Evolutionary conservation across 148 eudicot genomes (phyloP), one percentile per base, ranked within the genome.

Genomic region (Polygonum aviculare): DNA sequence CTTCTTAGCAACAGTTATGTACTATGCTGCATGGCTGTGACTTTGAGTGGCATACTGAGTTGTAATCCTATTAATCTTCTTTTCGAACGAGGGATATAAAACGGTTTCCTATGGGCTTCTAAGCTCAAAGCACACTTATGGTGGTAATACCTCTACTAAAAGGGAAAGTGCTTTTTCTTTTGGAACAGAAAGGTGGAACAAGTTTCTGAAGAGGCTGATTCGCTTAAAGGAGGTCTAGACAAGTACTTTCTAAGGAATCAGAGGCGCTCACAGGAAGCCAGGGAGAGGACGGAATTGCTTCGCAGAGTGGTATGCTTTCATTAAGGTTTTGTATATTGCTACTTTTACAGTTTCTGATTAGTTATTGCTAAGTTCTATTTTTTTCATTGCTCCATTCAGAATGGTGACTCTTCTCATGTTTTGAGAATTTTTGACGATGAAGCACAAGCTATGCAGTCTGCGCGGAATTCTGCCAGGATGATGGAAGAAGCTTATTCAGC

Each of bases 371-470:
- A 14, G 16, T 14, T 33, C 15, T 44, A 10, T 84, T 70, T 89
- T 84, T 84, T 77, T 92, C 44, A 6, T 67, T 55, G 65, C 39
- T 73, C 72, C 5, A 15, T 14, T 47, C 76, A 93, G 98, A 91
- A 84, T 73, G 97, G 97, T 69, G 97, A 92, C 41, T 89, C 93
- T 35, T 85, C 96, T 52, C 92, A 92, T 83, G 89, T 95, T 76
- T 79, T 95, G 85, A 88, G 93, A 77, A 95, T 95, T 71, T 90
- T 92, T 79, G 98, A 95, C 73, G 98, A 92, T 35, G 97, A 95
- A 87, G 90, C 94, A 72, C 96, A 93, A 83, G 99, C 99, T 54
- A 84, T 83, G 90, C 90, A 89, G 74, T 90, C 99, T 52, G 99
- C 95, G 31, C 97, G 85, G 69, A 90, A 86, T 78, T 95, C 98